A percentile compares a stretch with the other conserved stretches of the same genome.
Evolutionary conservation across 164 flowering plant species (phyloP).

Genomic region (Saururus chinensis): DNA sequence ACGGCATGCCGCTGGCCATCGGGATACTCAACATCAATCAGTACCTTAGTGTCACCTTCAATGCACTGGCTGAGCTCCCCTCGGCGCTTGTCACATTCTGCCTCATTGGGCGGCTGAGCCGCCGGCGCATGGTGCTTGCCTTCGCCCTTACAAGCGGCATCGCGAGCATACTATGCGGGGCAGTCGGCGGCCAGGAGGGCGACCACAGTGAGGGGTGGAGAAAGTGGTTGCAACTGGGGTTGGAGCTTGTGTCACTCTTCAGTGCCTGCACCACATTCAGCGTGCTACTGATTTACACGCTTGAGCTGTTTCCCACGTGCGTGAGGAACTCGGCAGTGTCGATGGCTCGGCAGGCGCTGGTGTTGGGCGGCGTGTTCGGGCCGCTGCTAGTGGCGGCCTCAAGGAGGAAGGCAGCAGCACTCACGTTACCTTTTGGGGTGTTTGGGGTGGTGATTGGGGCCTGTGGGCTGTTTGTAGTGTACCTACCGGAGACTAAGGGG

Average conservation of each 20-base stretch:
- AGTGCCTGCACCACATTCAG: constrained; percentile 38
- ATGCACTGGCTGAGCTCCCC: constrained; percentile 53
- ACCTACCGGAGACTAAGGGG: constrained; percentile 70
- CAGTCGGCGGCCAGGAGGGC: not conserved
- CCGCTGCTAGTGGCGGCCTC: constrained; percentile 48
- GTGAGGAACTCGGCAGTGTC: constrained; percentile 76
- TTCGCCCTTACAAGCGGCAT: constrained; percentile 33
- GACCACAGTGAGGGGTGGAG: not conserved
- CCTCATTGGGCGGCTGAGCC: constrained; percentile 25
- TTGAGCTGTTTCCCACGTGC: constrained; percentile 78
- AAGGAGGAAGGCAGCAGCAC: constrained; percentile 8
- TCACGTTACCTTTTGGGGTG: constrained; percentile 36
- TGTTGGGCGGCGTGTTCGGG: constrained; percentile 45
- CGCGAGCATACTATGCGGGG: constrained; percentile 25
- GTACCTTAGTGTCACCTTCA: constrained; percentile 44
- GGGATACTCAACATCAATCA: constrained; percentile 33
- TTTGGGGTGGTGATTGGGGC: constrained; percentile 39
- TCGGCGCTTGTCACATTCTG: constrained; percentile 30
- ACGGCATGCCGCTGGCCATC: constrained; percentile 58
- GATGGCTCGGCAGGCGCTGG: constrained; percentile 54
- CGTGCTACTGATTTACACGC: constrained; percentile 38
- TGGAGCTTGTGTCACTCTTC: constrained; percentile 52
- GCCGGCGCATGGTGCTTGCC: constrained; percentile 21
- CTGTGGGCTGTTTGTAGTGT: constrained; percentile 37
- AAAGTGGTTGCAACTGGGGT: constrained; percentile 20